Percentiles rank a stretch among this genome's conserved stretches.
Conservation (phyloP, 345 rosid genomes). For the Draba incana region DNA sequence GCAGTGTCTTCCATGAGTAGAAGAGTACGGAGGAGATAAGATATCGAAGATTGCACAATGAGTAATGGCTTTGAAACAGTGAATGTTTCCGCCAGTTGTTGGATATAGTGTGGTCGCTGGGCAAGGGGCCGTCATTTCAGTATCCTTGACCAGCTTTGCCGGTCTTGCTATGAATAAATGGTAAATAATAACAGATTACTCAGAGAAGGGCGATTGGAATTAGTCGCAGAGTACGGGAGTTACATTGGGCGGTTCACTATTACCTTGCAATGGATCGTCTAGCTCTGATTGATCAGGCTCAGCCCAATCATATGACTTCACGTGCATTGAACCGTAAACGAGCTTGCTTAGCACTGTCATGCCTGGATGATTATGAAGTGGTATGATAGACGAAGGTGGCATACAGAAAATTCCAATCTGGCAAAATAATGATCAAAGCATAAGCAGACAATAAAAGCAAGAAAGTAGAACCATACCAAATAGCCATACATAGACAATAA, state of each 20-base stretch:
- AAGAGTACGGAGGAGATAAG: slow-evolving; percentile 76
- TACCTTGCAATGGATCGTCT: slow-evolving; percentile 76
- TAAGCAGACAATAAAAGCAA: slow-evolving; percentile 20
- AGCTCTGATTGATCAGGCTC: slow-evolving; percentile 47
- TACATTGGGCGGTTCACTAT: slow-evolving; percentile 29
- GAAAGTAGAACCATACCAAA: slow-evolving; percentile 10
- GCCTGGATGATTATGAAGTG: slow-evolving; percentile 99
- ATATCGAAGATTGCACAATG: slow-evolving; percentile 84
- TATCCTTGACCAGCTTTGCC: slow-evolving; percentile 68
- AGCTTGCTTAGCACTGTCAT: slow-evolving; percentile 97
- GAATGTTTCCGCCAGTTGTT: slow-evolving; percentile 78
- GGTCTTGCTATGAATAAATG: slow-evolving; percentile 72
- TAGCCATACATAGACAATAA: too few relatives aligned
- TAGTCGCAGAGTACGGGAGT: neutral
- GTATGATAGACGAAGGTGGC: slow-evolving; percentile 91
- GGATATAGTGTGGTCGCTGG: slow-evolving; percentile 78
- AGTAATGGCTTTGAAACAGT: slow-evolving; percentile 76
- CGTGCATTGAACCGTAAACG: slow-evolving; percentile 81
- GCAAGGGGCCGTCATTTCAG: slow-evolving; percentile 76
- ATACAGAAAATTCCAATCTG: slow-evolving; percentile 98
- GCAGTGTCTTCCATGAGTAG: slow-evolving; percentile 69
- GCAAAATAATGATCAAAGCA: slow-evolving; percentile 18
- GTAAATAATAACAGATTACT: slow-evolving; percentile 11
- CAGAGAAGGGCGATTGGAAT: neutral
- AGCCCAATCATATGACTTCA: slow-evolving; percentile 91